Evolutionary conservation across 352 stramenopile species (phyloP), one percentile per base, ranked within the genome.

Genomic region (Phytophthora agathidicida): DNA sequence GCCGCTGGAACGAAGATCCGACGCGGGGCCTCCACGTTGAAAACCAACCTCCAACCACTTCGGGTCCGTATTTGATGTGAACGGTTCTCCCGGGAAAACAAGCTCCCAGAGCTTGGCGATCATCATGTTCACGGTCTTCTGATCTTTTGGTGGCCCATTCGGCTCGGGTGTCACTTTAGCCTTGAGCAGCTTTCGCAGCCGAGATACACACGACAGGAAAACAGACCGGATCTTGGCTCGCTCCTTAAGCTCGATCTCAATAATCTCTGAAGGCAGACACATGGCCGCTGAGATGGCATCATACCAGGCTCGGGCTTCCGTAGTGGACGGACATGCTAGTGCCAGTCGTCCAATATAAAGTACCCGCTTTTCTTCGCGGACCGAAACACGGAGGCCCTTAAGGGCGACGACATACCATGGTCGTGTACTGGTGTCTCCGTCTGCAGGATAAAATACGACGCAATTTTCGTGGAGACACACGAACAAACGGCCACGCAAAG

Each of bases 11-110:
- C 86, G 78, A 46, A 95, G 68, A 61, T 95, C 86, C 1, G 86
- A 95, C 10, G 83, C 82, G 10, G 86, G 86, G 1, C 86, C 86
- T 43, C 86, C 86, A 56, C 86, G 60, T 57, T 95, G 86, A 33
- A 95, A 94, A 20, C 86, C 86, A 46, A 95, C 57, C 51, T 95
- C 86, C 39, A 93, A 75, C 86, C 86, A 95, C 27, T 80, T 77
- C 19, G 70, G 71, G 48, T 95, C 86, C 5, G 70, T 65, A 46
- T 89, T 93, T n/a, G 78, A 90, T 11, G 74, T 88, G 48, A 78
- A 93, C 11, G 62, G 38, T 32, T 93, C 82, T 17, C 56, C 60
- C 5, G 80, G 64, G 53, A 93, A 95, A 5, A 80, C 70, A 6
- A 82, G 58, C 23, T 73, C 52, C 86, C 86, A 95, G 3, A 95